phyloP scores from a whole-genome alignment of 2,329 filamentous ascomycete genomes.

The Acephala macrosclerotiorum region DNA sequence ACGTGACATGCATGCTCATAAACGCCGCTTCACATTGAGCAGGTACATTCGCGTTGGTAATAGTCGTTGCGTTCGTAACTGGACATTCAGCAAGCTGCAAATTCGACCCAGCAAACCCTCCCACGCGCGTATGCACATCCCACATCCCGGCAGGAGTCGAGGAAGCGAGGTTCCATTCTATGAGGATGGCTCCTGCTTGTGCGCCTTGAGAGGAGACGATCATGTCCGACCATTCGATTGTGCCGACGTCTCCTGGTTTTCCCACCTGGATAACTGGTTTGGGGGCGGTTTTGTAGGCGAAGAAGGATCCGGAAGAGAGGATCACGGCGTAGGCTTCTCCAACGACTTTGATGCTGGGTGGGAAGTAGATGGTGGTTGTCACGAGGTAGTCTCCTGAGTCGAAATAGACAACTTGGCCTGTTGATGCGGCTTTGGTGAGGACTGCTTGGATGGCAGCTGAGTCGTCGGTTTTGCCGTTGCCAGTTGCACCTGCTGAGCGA shows the following conservation, averaged over 20 bases:
- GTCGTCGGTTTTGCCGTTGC: slow-evolving; percentile 65
- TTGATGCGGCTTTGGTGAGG: slow-evolving; percentile 57
- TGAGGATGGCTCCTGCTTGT: slow-evolving; percentile 64
- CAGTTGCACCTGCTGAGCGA: slow-evolving; percentile 50
- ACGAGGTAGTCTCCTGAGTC: slow-evolving; percentile 63
- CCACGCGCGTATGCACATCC: slow-evolving; percentile 48
- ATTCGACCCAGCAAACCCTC: slow-evolving; percentile 50
- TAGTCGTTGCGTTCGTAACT: slow-evolving; percentile 59
- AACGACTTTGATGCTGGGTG: slow-evolving; percentile 49
- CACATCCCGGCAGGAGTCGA: slow-evolving; percentile 62
- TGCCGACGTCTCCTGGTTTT: slow-evolving; percentile 62
- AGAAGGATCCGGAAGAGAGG: slow-evolving; percentile 50
- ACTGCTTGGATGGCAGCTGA: slow-evolving; percentile 64
- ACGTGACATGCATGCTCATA: slow-evolving; percentile 45
- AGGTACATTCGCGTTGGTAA: slow-evolving; percentile 39
- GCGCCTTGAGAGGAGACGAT: slow-evolving; percentile 66
- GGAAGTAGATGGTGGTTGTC: slow-evolving; percentile 55
- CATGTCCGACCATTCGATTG: slow-evolving; percentile 68
- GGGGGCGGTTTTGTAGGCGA: slow-evolving; percentile 52
- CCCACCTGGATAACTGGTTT: slow-evolving; percentile 60
- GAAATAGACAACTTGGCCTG: slow-evolving; percentile 61
- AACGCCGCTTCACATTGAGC: slow-evolving; percentile 45
- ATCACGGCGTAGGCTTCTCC: slow-evolving; percentile 54
- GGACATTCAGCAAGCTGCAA: slow-evolving; percentile 41
- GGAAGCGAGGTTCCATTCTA: slow-evolving; percentile 69